Base-by-base conservation (phyloP, 495 filamentous ascomycete genomes). In the Hypoxylon lienhwacheense region DNA sequence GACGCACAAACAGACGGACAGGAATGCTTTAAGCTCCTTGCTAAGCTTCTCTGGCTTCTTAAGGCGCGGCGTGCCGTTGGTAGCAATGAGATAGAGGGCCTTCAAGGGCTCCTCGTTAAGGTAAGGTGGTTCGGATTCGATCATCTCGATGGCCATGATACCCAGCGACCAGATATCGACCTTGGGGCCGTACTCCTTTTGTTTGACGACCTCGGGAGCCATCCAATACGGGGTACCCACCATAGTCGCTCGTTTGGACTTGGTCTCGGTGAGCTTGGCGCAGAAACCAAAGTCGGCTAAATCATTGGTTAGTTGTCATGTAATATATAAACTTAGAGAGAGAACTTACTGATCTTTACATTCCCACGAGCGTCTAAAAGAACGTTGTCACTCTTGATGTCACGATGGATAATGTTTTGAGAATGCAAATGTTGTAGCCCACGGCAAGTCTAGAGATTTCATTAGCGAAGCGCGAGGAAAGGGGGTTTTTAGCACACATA, bases 131-230 rank as follows among this genome's bases (percentile, higher is more conserved):
- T 98, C 93, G 7, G 88, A 92, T 71, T 98, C 95, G 66, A 98
- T 98, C 95, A 98, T 96, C 76, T 98, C 93, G 60, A 98, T 98
- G 31, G 93, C 92, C 93, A 97, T 98, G 74, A 98, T 98, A 62
- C 93, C 93, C 40, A 98, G 78, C 8, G 92, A 97, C 93, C 93
- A 97, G 61, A 97, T 96, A 66, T 98, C 93, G 47, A 97, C 93
- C 79, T 98, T 98, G 59, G 88, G 86, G 28, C 90, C 93, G 66
- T 98, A 98, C 68, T 96, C 91, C 77, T 96, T 96, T 70, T 97
- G 93, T 76, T 97, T 97, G 65, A 98, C 93, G 11, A 98, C 93
- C 69, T 98, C 93, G 24, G 93, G 93, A 2, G 93, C 93, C 93
- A 98, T 98, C 93, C 93, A 98, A 77, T 97, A 98, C 1, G 93